Percentiles rank a stretch among this genome's conserved stretches.
These are phyloP conservation scores for Hyaloperonospora arabidopsidis DNA, from an alignment of 352 stramenopile genomes.

Conservation along the genomic window DNA sequence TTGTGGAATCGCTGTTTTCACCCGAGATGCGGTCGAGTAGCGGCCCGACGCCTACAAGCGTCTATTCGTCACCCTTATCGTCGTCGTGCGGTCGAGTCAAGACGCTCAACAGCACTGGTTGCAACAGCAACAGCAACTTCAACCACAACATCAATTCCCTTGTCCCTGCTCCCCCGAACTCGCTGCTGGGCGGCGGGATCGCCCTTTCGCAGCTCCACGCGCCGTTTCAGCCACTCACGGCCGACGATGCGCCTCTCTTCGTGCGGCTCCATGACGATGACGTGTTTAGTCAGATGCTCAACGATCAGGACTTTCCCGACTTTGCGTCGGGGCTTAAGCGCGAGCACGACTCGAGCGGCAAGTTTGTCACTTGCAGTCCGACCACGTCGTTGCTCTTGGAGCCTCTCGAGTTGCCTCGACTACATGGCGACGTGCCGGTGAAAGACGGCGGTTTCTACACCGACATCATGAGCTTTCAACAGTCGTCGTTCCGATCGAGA, in stretches of 20 bases:
- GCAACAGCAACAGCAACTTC: slow-evolving; percentile 3
- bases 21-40: slow-evolving; percentile 38
- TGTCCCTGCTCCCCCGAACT: slow-evolving; percentile 27
- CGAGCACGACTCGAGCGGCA: slow-evolving; percentile 6
- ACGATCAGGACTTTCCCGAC: slow-evolving; percentile 38
- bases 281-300: slow-evolving; percentile 40
- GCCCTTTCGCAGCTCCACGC: slow-evolving; percentile 8
- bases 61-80: slow-evolving; percentile 11
- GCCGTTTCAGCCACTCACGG: slow-evolving; percentile 15
- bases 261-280: slow-evolving; percentile 37
- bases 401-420: slow-evolving; percentile 29
- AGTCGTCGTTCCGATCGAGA: neutral
- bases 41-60: slow-evolving; percentile 7
- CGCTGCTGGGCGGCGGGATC: slow-evolving; percentile 30
- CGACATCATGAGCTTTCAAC: slow-evolving; percentile 4
- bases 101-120: slow-evolving; percentile 8
- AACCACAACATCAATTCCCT: neutral
- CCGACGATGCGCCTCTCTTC: slow-evolving; percentile 22
- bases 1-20: slow-evolving; percentile 58
- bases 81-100: slow-evolving; percentile 21
- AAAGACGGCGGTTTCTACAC: slow-evolving; percentile 24
- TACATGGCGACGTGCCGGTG: slow-evolving; percentile 7
- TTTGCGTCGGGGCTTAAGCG: slow-evolving; percentile 18
- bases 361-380: slow-evolving; percentile 5
- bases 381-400: slow-evolving; percentile 28